Evolutionary conservation across 345 rosid species (phyloP).

Genomic region (Brassica incana): DNA sequence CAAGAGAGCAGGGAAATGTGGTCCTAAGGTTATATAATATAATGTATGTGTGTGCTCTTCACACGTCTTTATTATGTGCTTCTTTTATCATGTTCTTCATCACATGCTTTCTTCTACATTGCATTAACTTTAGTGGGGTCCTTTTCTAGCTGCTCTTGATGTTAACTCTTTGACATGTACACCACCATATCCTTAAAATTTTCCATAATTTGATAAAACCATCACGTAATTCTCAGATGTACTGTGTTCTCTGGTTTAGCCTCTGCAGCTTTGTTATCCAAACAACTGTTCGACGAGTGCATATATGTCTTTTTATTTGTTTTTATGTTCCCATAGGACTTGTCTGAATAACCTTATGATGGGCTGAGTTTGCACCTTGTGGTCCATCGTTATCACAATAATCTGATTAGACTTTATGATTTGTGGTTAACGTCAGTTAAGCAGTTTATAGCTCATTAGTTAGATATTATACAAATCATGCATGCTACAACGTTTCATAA

Average conservation of each 20-base stretch:
- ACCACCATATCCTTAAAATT: slow-evolving; percentile 35
- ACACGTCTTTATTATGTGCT: slow-evolving; percentile 62
- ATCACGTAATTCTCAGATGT: slow-evolving; percentile 35
- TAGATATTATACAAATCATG: slow-evolving; percentile 10
- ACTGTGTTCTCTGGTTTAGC: slow-evolving; percentile 24
- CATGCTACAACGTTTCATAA: slow-evolving; percentile 4
- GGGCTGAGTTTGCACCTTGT: slow-evolving; percentile 23
- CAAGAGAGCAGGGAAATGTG: slow-evolving; percentile 46
- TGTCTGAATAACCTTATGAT: slow-evolving; percentile 28
- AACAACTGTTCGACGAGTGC: slow-evolving; percentile 16
- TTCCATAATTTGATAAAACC: slow-evolving; percentile 41
- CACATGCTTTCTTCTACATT: slow-evolving; percentile 58
- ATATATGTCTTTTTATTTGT: slow-evolving; percentile 7
- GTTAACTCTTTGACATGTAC: slow-evolving; percentile 45
- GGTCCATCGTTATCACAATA: slow-evolving; percentile 20
- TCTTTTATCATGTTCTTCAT: slow-evolving; percentile 61
- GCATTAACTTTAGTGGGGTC: slow-evolving; percentile 73
- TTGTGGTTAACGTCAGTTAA: background rate
- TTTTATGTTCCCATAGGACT: slow-evolving; percentile 14
- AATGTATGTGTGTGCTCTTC: slow-evolving; percentile 52
- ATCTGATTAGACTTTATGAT: slow-evolving; percentile 4
- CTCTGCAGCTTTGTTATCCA: slow-evolving; percentile 29
- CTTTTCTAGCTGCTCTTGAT: slow-evolving; percentile 58
- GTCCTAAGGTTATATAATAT: slow-evolving; percentile 53
- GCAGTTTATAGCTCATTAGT: background rate